These are phyloP conservation scores for Fusarium incarnatum DNA, from an alignment of 2,329 filamentous ascomycete genomes.

Conservation along the genomic window DNA sequence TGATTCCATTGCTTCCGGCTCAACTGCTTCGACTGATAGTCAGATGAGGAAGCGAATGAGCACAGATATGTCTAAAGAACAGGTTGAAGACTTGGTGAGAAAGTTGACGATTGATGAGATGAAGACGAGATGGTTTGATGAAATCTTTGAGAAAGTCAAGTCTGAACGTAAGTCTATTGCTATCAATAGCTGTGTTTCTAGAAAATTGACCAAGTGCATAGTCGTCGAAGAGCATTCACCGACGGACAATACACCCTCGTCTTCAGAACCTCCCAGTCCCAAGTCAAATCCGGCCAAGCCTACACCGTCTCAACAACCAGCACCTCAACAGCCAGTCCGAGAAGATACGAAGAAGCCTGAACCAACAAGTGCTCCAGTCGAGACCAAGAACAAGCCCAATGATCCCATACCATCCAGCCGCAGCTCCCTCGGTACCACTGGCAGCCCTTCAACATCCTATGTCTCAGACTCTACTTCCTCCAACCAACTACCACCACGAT, in stretches of 20 bases:
- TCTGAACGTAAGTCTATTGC: constrained; percentile 40
- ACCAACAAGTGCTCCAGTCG: neutral
- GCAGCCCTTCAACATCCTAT: constrained; percentile 36
- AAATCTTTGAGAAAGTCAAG: constrained; percentile 46
- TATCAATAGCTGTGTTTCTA: neutral
- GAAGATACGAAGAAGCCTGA: constrained; percentile 31
- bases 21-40: constrained; percentile 30
- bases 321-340: constrained; percentile 37
- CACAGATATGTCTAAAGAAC: constrained; percentile 44
- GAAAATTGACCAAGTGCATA: neutral
- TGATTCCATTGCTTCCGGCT: constrained; percentile 31
- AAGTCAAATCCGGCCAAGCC: constrained; percentile 22
- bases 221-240: constrained; percentile 40
- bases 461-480: constrained; percentile 40
- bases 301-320: neutral
- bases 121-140: constrained; percentile 44
- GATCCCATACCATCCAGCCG: constrained; percentile 7
- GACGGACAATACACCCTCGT: constrained; percentile 30
- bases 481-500: constrained; percentile 15
- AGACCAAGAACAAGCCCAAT: neutral
- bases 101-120: constrained; percentile 45
- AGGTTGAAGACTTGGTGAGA: constrained; percentile 42
- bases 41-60: constrained; percentile 40
- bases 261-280: constrained; percentile 39
- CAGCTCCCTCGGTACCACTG: constrained; percentile 6